Base-by-base conservation (phyloP, 2,329 filamentous ascomycete species). In the Talaromyces sp. region DNA sequence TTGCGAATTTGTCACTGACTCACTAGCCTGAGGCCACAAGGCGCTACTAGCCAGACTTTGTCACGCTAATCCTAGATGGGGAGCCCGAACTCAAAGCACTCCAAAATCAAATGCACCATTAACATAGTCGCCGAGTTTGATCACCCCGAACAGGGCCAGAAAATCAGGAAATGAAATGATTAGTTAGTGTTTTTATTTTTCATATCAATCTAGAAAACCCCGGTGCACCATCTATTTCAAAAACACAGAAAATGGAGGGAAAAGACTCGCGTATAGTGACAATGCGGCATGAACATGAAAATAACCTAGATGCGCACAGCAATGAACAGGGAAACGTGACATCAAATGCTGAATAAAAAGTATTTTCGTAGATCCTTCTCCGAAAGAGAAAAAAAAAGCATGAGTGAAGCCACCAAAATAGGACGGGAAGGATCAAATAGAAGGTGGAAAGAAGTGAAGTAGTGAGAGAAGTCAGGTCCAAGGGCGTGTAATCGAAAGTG, bases 211-310 rank as follows among this genome's bases (percentile, higher is more conserved):
- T 50, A 46, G 35, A 37, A 36, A 57, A 39, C 58, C 52, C 58
- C 40, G 53, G 46, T 56, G 58, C 58, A 57, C 48, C 53, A 22
- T 58, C 58, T 60, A 60, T 56, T 60, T 22, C 55, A 57, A 45
- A 57, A 50, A 61, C 35, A 54, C 54, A 50, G 22, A 46, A 57
- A 45, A 36, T 28, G 21, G 17, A 53, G 15, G 35, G 39, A 52
- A 31, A 28, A 52, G 41, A 21, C 19, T 45, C 41, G 55, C 53
- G 43, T 56, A 39, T 40, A 57, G 45, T 45, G 52, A 60, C 45
- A 50, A 58, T 46, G 41, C 33, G 41, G 48, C 48, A 52, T 56
- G 45, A 43, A 55, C 50, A 50, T 46, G 35, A 41, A 36, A 40
- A 62, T 15, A 25, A 48, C 41, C 25, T 35, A 45, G 57, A 58